phyloP scores from a whole-genome alignment of 2,329 filamentous ascomycete species.

The Talaromyces atroroseus region DNA sequence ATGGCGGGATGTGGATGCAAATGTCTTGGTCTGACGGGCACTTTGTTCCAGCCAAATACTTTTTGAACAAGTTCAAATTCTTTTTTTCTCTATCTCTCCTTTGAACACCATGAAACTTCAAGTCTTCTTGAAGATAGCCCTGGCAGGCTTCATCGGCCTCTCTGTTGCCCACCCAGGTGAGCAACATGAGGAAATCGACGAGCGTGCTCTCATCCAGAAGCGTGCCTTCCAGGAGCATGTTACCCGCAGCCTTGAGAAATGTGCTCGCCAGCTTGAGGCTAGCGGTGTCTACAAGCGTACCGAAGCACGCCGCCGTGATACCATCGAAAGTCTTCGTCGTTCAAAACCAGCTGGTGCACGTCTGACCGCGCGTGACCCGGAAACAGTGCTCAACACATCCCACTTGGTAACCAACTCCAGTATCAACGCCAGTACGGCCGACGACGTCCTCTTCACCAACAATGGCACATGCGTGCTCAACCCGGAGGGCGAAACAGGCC shows the following conservation, averaged over 20 bases:
- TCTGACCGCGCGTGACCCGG: constrained; percentile 27
- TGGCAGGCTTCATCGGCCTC: neutral
- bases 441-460: constrained; percentile 21
- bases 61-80: neutral
- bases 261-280: constrained; percentile 18
- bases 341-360: constrained; percentile 7
- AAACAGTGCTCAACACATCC: constrained; percentile 29
- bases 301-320: constrained; percentile 19
- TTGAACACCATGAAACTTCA: neutral
- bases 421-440: constrained; percentile 18
- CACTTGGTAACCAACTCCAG: constrained; percentile 30
- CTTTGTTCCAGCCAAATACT: neutral
- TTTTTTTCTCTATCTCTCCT: neutral
- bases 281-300: constrained; percentile 21
- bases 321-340: constrained; percentile 15
- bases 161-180: neutral
- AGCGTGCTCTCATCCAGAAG: constrained; percentile 3
- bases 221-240: constrained; percentile 17
- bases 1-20: neutral
- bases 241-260: constrained; percentile 19
- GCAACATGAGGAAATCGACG: neutral
- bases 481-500: constrained; percentile 44
- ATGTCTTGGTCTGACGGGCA: neutral
- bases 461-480: constrained; percentile 42
- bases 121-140: neutral